Percentiles rank a stretch among this genome's conserved stretches.
phyloP scores from a whole-genome alignment of 768 basidiomycete species.

The Tulasnella sp. region DNA sequence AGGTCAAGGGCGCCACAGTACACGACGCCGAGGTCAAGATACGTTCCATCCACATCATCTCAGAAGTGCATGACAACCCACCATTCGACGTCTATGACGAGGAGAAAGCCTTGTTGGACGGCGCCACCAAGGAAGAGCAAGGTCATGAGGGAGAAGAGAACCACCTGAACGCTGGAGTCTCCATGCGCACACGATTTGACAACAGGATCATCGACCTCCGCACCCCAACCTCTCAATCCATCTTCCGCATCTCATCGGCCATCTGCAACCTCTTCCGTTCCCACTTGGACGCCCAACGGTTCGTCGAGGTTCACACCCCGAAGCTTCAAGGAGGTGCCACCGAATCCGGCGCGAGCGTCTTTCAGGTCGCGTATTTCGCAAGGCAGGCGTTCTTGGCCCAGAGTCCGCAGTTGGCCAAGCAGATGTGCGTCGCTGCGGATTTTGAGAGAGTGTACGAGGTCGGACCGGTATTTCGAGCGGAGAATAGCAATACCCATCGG shows the following conservation, averaged over 20 bases:
- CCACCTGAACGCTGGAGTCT: conserved; percentile 81
- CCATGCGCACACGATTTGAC: not conserved
- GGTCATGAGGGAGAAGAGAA: conserved; percentile 83
- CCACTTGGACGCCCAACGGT: conserved; percentile 61
- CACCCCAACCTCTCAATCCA: conserved; percentile 91
- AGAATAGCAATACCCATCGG: conserved; percentile 92
- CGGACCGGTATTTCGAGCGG: conserved; percentile 90
- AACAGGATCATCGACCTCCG: conserved; percentile 25
- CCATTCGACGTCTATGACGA: conserved; percentile 93
- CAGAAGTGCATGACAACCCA: conserved; percentile 59
- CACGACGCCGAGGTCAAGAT: conserved; percentile 80
- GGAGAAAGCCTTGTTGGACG: conserved; percentile 42
- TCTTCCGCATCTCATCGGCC: conserved; percentile 81
- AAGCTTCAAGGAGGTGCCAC: conserved; percentile 95
- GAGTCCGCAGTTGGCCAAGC: conserved; percentile 92
- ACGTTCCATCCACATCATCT: conserved; percentile 61
- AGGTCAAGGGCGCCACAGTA: conserved; percentile 84
- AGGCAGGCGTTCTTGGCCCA: conserved; percentile 91
- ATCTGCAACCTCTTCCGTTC: conserved; percentile 80
- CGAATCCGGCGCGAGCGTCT: conserved; percentile 91
- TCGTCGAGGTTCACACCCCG: conserved; percentile 92
- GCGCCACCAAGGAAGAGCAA: conserved; percentile 51
- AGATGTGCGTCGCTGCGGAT: conserved; percentile 98
- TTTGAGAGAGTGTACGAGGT: conserved; percentile 98
- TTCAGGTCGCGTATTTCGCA: conserved; percentile 97